Base-by-base conservation (phyloP, 129 eudicot species). In the Escallonia herrerae region DNA sequence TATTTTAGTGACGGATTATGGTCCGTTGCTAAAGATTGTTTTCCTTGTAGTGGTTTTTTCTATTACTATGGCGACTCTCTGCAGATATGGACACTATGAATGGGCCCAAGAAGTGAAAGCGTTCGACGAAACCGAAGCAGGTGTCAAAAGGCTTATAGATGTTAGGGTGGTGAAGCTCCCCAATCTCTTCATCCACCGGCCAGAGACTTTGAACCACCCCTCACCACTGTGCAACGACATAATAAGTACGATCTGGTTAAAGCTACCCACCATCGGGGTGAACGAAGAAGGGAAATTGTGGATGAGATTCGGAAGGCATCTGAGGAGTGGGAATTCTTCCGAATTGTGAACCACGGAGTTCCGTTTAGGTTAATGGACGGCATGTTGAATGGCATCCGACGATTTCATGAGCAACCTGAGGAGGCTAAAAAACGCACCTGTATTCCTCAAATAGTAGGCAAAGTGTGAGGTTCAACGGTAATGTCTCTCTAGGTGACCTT, bases 371-470 rank as follows among this genome's bases (percentile, higher is more conserved):
- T 71, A 15, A 11, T 77, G 65, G 73, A 77, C 4, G 41, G 46
- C 6, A 71, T 77, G 81, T 43, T 77, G 22, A 60, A 54, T 44
- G 77, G 77, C 2, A 39, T 65, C n/a, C 37, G 77, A 3, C 14
- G n/a, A 68, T 77, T 77, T 65, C 81, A 77, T 64, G 81, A 77
- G 42, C 81, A 77, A 61, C 77, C 71, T 66, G 58, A 14, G 37
- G 77, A 66, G 64, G 52, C 52, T 6, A 77, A 77, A 60, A 71
- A 66, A 57, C n/a, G n/a, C 49, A 70, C 40, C 71, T 33, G 3
- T 77, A 77, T 66, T 70, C 76, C 5, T 61, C 61, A 8, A 77
- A 71, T 52, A n/a, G 9, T 10, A 37, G 43, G 72, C 65, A 43
- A 15, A 62, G 15, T 2, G 68, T 64, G 33, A 59, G 42, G 40